These are phyloP conservation scores for Mallotus repandus DNA, from an alignment of 441 rosid species.

Conservation along the genomic window DNA sequence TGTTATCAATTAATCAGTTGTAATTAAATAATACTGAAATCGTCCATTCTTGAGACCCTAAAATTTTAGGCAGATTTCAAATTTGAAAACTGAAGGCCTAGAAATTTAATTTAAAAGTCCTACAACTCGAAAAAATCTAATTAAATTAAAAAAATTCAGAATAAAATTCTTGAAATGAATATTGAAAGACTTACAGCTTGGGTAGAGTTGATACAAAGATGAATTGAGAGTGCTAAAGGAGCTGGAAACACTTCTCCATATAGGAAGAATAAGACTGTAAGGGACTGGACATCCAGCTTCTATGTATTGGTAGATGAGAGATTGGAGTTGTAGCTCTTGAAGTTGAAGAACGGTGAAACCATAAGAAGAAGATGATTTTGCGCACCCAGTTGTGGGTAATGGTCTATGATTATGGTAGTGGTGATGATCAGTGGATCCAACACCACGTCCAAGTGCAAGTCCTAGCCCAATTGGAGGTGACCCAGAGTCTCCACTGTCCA, in stretches of 20 bases:
- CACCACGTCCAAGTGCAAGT: constrained; percentile 40
- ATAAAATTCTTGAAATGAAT: background rate
- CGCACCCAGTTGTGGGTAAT: background rate
- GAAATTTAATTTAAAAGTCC: background rate
- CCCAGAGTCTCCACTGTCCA: constrained; percentile 25
- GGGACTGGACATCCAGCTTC: constrained; percentile 47
- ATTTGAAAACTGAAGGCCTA: no score
- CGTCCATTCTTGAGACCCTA: no score
- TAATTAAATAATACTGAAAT: no score
- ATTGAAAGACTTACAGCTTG: constrained; percentile 34
- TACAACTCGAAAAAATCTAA: background rate
- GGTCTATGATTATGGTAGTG: background rate
- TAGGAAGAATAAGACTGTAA: constrained; percentile 38
- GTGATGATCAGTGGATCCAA: constrained; percentile 1
- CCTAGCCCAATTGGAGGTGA: constrained; percentile 37
- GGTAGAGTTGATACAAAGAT: constrained; percentile 32
- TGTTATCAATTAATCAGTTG: no score
- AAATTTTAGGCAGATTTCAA: no score
- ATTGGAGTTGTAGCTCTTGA: constrained; percentile 54
- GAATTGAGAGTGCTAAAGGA: constrained; percentile 24
- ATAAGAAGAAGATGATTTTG: background rate
- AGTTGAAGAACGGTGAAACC: constrained; percentile 46
- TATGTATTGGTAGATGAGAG: constrained; percentile 42
- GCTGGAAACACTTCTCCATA: constrained; percentile 41
- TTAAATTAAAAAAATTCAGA: background rate